phyloP scores from a whole-genome alignment of 2,329 filamentous ascomycete genomes.

The Beauveria varroae region DNA sequence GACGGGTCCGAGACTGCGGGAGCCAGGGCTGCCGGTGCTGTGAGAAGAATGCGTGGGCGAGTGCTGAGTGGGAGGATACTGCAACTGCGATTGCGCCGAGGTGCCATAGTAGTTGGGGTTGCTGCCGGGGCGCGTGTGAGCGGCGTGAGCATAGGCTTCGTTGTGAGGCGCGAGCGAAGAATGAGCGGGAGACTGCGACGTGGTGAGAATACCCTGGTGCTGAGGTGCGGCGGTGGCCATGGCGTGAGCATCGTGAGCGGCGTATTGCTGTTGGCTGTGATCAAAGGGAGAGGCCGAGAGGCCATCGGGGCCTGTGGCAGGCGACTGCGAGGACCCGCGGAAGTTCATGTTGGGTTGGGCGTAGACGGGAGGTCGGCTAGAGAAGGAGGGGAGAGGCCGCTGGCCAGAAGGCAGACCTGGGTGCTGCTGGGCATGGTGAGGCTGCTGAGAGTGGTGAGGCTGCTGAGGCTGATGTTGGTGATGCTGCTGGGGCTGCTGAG shows the following conservation, averaged over 20 bases:
- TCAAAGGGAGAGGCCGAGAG: slow-evolving; percentile 63
- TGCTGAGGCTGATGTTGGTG: too few species aligned
- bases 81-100: slow-evolving; percentile 37
- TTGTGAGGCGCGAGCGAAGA: neutral
- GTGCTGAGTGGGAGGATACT: slow-evolving; percentile 32
- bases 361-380: slow-evolving; percentile 14
- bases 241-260: slow-evolving; percentile 24
- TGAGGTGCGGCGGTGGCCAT: slow-evolving; percentile 7
- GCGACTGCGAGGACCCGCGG: slow-evolving; percentile 31
- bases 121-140: slow-evolving; percentile 42
- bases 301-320: slow-evolving; percentile 49
- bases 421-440: too few species aligned
- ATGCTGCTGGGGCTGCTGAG: too few species aligned
- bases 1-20: slow-evolving; percentile 13
- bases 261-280: slow-evolving; percentile 53
- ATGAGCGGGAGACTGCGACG: slow-evolving; percentile 30
- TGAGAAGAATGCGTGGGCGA: slow-evolving; percentile 39
- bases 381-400: slow-evolving; percentile 21
- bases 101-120: slow-evolving; percentile 55
- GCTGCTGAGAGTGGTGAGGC: too few species aligned
- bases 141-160: slow-evolving; percentile 29
- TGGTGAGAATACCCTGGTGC: slow-evolving; percentile 5
- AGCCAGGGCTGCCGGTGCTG: slow-evolving; percentile 32
- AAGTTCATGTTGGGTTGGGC: slow-evolving; percentile 19
- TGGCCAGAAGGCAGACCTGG: slow-evolving; percentile 10